phyloP scores from a whole-genome alignment of 2,329 filamentous ascomycete genomes.

The Neonectria sp. region DNA sequence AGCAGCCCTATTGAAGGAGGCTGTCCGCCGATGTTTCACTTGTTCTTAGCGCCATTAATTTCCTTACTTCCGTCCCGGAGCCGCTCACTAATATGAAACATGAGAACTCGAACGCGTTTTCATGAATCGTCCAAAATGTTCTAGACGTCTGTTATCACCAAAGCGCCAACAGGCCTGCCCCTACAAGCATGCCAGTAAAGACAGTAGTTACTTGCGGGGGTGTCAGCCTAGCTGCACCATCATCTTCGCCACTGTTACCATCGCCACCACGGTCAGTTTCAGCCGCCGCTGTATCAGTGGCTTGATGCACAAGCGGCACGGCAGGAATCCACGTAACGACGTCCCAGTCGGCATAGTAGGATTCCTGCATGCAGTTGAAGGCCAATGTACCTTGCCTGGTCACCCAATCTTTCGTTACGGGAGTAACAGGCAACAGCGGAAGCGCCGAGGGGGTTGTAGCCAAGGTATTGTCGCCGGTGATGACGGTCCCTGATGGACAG shows the following conservation, averaged over 20 bases:
- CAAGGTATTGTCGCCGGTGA: conserved; percentile 23
- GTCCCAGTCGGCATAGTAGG: not conserved
- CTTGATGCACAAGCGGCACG: conserved; percentile 35
- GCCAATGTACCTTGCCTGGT: conserved; percentile 5
- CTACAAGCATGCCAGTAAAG: conserved; percentile 25
- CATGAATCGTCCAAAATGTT: not conserved
- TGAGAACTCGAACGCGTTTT: not conserved
- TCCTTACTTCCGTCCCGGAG: not conserved
- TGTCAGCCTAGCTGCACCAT: conserved; percentile 2
- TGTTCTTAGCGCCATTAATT: not conserved
- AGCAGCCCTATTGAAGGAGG: not conserved
- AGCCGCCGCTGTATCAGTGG: conserved; percentile 27
- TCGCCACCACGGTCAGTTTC: not conserved
- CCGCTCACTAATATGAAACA: not conserved
- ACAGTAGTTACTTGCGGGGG: conserved; percentile 9
- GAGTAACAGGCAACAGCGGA: conserved; percentile 12
- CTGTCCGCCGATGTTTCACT: not conserved
- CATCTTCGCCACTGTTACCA: not conserved
- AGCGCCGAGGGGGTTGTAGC: conserved; percentile 26
- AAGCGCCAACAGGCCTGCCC: conserved; percentile 31
- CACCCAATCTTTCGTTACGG: conserved; percentile 2
- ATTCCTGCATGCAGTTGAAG: not conserved
- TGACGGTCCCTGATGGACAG: not conserved
- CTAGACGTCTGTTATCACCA: conserved; percentile 28
- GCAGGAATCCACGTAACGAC: conserved; percentile 27